phyloP scores from a whole-genome alignment of 148 eudicot species.

The Beta vulgaris region DNA sequence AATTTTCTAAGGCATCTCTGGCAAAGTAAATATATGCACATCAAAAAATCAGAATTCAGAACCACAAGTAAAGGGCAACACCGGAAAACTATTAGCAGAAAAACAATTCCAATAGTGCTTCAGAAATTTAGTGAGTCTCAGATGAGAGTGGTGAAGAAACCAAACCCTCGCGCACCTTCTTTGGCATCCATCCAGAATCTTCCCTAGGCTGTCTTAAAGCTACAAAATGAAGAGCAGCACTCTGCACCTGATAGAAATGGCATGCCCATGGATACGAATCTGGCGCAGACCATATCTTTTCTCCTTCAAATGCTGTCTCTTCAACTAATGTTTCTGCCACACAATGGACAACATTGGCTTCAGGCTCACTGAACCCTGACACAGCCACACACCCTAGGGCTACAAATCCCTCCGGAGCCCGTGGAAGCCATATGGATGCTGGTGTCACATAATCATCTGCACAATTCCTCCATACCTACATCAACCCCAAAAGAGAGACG shows the following conservation, averaged over 20 bases:
- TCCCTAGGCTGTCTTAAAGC: conserved; percentile 71
- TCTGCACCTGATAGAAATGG: conserved; percentile 78
- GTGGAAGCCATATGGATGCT: conserved; percentile 87
- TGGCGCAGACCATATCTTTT: conserved; percentile 77
- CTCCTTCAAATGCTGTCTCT: conserved; percentile 71
- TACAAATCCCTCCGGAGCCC: conserved; percentile 82
- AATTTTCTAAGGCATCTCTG: background rate
- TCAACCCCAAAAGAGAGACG: background rate
- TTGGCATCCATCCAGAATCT: conserved; percentile 68
- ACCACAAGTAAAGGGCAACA: background rate
- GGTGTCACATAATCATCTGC: conserved; percentile 72
- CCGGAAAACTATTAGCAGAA: background rate
- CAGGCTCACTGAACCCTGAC: conserved; percentile 65
- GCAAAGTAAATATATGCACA: background rate
- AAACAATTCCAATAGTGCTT: background rate
- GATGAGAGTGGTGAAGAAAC: conserved; percentile 16
- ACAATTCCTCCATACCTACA: conserved; percentile 98
- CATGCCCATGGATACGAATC: conserved; percentile 96
- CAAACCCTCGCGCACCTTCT: conserved; percentile 50
- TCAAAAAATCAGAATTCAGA: background rate
- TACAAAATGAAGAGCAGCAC: conserved; percentile 82
- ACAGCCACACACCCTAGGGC: conserved; percentile 82
- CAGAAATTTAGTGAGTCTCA: conserved; percentile 21
- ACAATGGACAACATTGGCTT: conserved; percentile 50
- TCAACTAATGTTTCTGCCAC: conserved; percentile 68